A percentile compares a stretch with the other conserved stretches of the same genome.
Conservation (phyloP, 139 green algal species). For the Nannochloris sp. region DNA sequence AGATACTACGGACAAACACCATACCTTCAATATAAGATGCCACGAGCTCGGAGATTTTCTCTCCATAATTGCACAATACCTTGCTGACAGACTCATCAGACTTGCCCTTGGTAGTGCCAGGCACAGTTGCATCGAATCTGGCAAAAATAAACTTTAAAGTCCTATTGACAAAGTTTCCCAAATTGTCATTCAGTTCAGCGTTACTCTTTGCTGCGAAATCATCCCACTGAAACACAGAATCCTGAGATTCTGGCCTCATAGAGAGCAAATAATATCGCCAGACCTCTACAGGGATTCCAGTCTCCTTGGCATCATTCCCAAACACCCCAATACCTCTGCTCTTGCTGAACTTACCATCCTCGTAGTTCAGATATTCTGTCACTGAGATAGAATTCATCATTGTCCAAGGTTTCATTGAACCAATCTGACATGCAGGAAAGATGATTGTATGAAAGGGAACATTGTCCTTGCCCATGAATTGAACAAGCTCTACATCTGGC, state of each 20-base stretch:
- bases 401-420: constrained; percentile 73
- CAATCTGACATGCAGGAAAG: constrained; percentile 87
- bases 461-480: constrained; percentile 99
- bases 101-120: constrained; percentile 8
- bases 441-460: constrained; percentile 98
- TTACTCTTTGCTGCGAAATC: constrained; percentile 88
- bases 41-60: constrained; percentile 43
- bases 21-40: constrained; percentile 53
- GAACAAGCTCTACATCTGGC: constrained; percentile 93
- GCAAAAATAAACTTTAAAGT: constrained; percentile 66
- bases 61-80: constrained; percentile 41
- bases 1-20: not conserved
- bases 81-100: constrained; percentile 12
- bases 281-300: constrained; percentile 65
- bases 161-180: constrained; percentile 84
- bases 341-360: constrained; percentile 95
- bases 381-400: constrained; percentile 93
- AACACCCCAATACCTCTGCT: constrained; percentile 88
- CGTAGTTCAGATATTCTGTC: constrained; percentile 98
- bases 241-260: constrained; percentile 64
- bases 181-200: constrained; percentile 88
- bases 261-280: constrained; percentile 95
- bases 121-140: constrained; percentile 54
- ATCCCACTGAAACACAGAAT: constrained; percentile 84
- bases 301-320: constrained; percentile 85